Evolutionary conservation across 495 filamentous ascomycete species (phyloP), one percentile per base, ranked within the genome.

Genomic region (Bacidia gigantensis): DNA sequence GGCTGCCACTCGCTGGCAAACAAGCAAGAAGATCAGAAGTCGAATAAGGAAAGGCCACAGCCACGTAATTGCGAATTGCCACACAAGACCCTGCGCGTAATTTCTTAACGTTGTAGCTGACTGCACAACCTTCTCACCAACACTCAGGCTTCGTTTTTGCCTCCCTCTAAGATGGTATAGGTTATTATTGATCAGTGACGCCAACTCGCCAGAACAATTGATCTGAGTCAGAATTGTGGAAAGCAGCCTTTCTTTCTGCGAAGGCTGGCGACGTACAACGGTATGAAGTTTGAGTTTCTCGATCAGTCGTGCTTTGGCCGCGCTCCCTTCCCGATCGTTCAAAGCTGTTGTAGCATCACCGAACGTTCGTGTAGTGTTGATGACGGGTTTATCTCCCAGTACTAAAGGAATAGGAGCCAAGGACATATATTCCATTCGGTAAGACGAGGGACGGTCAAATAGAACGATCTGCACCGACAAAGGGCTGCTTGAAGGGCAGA

Each of bases 371-470:
- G 41, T 9, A 38, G 47, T 25, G 17, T 18, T 7, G 18, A 26
- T 18, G 14, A 52, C 22, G 3, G 54, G 54, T 58, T 95, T 89
- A 63, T 95, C 93, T 9, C 78, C 86, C 48, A 99, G 69, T 0
- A 87, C 87, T 25, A 99, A 68, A 0, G 89, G 83, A 38, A 99
- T 97, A 0, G 90, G 92, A 40, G 80, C 76, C 17, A 95, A 70
- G 1, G 92, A 97, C 64, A 96, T 86, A 60, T 95, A 97, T 65
- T 99, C 90, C 92, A 99, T 99, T 53, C 81, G 77, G 26, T 73
- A 78, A 1, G 92, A 89, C 55, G 87, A 78, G 0, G 92, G 92
- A 20, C 87, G 74, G 56, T 95, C 80, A 64, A 87, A 99, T 58
- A 92, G 73, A 46, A 95, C 84, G 5, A 95, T 76, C 64, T 99